Evolutionary conservation across 768 basidiomycete species (phyloP).

Genomic region (Lentinus tigrinus): DNA sequence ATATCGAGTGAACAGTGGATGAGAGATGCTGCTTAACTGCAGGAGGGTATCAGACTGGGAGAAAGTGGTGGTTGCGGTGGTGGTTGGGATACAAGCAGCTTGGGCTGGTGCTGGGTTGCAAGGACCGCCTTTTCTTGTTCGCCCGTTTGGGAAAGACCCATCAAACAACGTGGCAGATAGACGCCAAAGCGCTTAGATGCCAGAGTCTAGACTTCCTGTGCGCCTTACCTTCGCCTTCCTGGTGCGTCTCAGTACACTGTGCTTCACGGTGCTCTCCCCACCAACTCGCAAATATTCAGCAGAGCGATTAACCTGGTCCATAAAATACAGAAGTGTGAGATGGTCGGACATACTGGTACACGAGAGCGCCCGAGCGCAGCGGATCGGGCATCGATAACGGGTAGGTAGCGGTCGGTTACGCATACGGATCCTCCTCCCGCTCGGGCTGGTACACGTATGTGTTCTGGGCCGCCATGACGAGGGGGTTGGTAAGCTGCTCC

Average conservation of each 20-base stretch:
- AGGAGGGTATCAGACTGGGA: not conserved
- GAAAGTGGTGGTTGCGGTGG: not conserved
- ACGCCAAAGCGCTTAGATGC: not conserved
- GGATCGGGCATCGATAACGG: not conserved
- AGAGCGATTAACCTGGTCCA: not conserved
- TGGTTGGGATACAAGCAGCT: not conserved
- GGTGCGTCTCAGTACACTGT: no score
- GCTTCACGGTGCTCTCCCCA: no score
- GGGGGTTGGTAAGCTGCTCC: conserved; percentile 22
- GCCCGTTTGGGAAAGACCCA: not conserved
- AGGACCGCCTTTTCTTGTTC: not conserved
- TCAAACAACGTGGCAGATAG: not conserved
- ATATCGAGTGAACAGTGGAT: not conserved
- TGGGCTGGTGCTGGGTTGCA: not conserved
- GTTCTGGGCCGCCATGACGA: conserved; percentile 20
- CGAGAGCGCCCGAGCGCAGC: not conserved
- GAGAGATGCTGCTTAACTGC: not conserved
- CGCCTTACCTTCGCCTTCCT: no score
- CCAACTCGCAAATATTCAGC: no score
- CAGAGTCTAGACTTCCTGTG: no score
- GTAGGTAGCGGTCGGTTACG: not conserved
- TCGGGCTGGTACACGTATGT: conserved; percentile 9
- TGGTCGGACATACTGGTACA: conserved; percentile 11
- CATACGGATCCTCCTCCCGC: conserved; percentile 4
- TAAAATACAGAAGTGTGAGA: conserved; percentile 3